These are phyloP conservation scores for Lomentospora prolificans DNA, from an alignment of 2,329 filamentous ascomycete species.

Conservation along the genomic window DNA sequence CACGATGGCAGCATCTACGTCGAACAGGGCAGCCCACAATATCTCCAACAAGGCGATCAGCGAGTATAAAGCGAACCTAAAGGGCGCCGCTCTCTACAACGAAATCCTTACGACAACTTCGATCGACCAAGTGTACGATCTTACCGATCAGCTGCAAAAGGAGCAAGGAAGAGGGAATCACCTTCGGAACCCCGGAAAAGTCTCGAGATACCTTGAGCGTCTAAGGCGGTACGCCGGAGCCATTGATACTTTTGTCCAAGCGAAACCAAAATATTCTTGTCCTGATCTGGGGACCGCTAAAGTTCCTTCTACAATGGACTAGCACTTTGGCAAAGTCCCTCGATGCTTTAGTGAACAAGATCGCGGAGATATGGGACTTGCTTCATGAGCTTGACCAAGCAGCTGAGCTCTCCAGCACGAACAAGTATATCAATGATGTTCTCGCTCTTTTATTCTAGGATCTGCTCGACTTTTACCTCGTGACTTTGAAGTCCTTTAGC, in stretches of 20 bases:
- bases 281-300: slow-evolving; percentile 27
- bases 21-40: no score
- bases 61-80: slow-evolving; percentile 7
- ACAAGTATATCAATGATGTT: not conserved
- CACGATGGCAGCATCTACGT: no score
- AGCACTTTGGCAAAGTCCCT: not conserved
- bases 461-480: not conserved
- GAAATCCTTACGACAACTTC: slow-evolving; percentile 14
- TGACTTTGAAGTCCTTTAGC: not conserved
- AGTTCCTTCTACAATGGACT: slow-evolving; percentile 12
- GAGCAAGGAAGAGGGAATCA: slow-evolving; percentile 16
- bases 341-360: slow-evolving; percentile 9
- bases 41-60: slow-evolving; percentile 5
- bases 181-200: slow-evolving; percentile 19
- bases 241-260: slow-evolving; percentile 21
- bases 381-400: slow-evolving; percentile 2
- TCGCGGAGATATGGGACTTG: slow-evolving; percentile 8
- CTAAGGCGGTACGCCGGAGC: slow-evolving; percentile 18
- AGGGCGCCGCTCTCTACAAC: slow-evolving; percentile 8
- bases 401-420: not conserved
- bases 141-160: slow-evolving; percentile 19
- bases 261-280: slow-evolving; percentile 22
- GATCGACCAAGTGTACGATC: slow-evolving; percentile 20
- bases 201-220: slow-evolving; percentile 18
- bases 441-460: slow-evolving; percentile 1